phyloP scores from a whole-genome alignment of 345 rosid genomes.

The Euphorbia tirucalli region DNA sequence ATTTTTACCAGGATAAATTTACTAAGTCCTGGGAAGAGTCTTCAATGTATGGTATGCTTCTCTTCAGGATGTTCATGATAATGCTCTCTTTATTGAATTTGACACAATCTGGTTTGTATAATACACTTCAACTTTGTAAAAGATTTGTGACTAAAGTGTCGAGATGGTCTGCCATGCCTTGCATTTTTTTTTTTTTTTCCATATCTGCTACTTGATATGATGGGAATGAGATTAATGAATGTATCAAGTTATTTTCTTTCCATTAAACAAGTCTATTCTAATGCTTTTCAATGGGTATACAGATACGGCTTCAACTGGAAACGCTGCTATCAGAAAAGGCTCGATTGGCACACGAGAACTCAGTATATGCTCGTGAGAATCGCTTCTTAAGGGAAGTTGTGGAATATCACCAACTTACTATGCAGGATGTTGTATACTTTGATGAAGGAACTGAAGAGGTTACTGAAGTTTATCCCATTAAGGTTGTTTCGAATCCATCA shows the following conservation, averaged over 20 bases:
- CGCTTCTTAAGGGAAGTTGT: conserved; percentile 37
- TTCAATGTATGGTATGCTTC: too few relatives aligned
- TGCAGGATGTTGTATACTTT: conserved; percentile 37
- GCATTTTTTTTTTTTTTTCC: neutral
- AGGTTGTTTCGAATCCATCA: conserved; percentile 25
- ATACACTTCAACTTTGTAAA: too few relatives aligned
- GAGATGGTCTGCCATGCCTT: too few relatives aligned
- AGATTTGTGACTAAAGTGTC: too few relatives aligned
- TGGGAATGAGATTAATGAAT: neutral
- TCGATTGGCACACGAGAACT: conserved; percentile 35
- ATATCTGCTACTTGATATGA: neutral
- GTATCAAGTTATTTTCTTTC: neutral
- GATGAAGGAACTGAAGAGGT: conserved; percentile 39
- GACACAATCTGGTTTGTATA: too few relatives aligned
- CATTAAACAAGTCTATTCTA: conserved; percentile 1
- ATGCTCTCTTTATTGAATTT: too few relatives aligned
- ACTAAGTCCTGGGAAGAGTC: too few relatives aligned
- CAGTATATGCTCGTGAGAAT: conserved; percentile 35
- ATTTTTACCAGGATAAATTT: too few relatives aligned
- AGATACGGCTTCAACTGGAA: conserved; percentile 39
- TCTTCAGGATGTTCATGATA: too few relatives aligned
- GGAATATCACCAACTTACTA: conserved; percentile 37
- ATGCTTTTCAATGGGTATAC: neutral
- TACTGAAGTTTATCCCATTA: conserved; percentile 46
- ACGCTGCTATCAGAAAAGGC: conserved; percentile 35